These are phyloP conservation scores for Yamadazyma insecticola DNA, from an alignment of 805 yeast genomes.

Conservation along the genomic window DNA sequence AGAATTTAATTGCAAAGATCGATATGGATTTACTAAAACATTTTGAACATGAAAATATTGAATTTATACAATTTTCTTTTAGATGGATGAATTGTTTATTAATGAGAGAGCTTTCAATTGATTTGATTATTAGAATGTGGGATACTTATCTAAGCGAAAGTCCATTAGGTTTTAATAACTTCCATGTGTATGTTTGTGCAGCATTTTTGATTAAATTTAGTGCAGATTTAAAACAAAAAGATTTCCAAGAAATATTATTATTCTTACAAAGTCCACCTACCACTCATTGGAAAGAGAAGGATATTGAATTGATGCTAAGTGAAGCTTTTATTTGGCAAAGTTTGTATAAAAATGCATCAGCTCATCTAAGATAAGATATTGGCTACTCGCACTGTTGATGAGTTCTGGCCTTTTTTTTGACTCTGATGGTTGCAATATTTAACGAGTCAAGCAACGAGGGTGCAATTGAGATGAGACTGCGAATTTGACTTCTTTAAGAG, in stretches of 20 bases:
- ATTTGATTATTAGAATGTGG: constrained; percentile 90
- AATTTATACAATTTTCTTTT: constrained; percentile 91
- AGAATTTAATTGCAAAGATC: constrained; percentile 72
- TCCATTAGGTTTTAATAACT: constrained; percentile 78
- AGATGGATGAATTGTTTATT: constrained; percentile 98
- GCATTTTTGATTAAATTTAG: constrained; percentile 92
- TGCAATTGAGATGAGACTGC: background rate
- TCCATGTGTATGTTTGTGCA: constrained; percentile 96
- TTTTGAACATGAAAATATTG: constrained; percentile 77
- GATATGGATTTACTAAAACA: constrained; percentile 72
- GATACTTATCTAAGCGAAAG: constrained; percentile 83
- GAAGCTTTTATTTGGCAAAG: constrained; percentile 98
- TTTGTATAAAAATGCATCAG: constrained; percentile 82
- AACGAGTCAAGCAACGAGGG: background rate
- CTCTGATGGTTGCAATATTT: too few species aligned
- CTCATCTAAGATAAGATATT: constrained; percentile 68
- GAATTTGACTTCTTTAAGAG: too few species aligned
- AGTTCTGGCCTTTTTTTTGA: too few species aligned
- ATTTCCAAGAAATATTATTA: constrained; percentile 90
- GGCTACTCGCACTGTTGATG: too few species aligned
- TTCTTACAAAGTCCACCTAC: constrained; percentile 92
- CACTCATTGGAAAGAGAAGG: constrained; percentile 76
- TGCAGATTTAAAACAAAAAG: constrained; percentile 71
- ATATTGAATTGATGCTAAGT: constrained; percentile 84
- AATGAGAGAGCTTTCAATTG: constrained; percentile 86